Percentiles rank a stretch among this genome's conserved stretches.
Evolutionary conservation across 148 eudicot genomes (phyloP).

Genomic region (Euryodendron excelsum): DNA sequence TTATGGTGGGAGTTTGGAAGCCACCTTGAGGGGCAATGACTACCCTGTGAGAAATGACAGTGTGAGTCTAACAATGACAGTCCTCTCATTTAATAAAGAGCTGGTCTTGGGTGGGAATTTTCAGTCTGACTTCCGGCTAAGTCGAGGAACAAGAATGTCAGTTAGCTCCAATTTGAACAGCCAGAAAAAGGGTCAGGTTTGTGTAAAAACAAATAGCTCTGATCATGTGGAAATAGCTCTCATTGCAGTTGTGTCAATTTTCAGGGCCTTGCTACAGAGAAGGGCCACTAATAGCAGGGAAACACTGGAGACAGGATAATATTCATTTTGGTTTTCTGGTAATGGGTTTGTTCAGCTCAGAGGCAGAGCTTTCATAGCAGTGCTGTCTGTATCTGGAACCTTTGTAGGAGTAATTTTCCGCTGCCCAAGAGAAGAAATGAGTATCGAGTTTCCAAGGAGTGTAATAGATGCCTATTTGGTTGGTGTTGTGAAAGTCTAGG

Average conservation of each 20-base stretch:
- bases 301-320: conserved; percentile 30
- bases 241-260: conserved; percentile 53
- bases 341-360: background rate
- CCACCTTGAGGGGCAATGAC: conserved; percentile 72
- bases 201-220: conserved; percentile 62
- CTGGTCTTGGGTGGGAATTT: conserved; percentile 65
- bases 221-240: conserved; percentile 73
- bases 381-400: background rate
- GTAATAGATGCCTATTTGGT: background rate
- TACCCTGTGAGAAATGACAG: conserved; percentile 83
- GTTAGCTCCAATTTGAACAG: conserved; percentile 66
- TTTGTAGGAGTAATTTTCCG: background rate
- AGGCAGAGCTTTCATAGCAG: background rate
- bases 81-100: conserved; percentile 66
- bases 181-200: conserved; percentile 72
- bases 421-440: background rate
- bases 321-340: background rate
- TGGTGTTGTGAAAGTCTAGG: too few species aligned
- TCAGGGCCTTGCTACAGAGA: conserved; percentile 54
- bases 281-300: conserved; percentile 26
- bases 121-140: conserved; percentile 65
- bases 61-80: conserved; percentile 48
- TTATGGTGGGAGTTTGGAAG: conserved; percentile 81
- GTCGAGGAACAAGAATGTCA: conserved; percentile 59
- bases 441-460: background rate